Percentiles rank a stretch among this genome's conserved stretches.
phyloP scores from a whole-genome alignment of 2,329 filamentous ascomycete genomes.

The Teratosphaeria zuluensis region DNA sequence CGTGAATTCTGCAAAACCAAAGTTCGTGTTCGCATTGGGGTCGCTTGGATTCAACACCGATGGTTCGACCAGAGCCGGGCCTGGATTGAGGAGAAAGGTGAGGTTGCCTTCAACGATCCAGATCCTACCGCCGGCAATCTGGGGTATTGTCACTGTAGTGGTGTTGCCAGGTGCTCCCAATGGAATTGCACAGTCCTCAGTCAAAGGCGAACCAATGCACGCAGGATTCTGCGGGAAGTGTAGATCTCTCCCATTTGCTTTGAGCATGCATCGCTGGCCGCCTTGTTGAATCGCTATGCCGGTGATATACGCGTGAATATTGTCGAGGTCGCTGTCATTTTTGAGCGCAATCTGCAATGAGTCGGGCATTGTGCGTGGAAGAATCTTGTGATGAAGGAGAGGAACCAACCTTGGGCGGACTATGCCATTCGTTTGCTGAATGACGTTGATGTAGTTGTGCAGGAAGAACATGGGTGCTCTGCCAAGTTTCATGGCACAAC shows the following conservation, averaged over 20 bases:
- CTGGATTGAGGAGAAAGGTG: slow-evolving; percentile 29
- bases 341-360: slow-evolving; percentile 25
- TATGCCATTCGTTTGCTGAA: not conserved
- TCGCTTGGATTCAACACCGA: slow-evolving; percentile 30
- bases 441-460: not conserved
- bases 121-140: slow-evolving; percentile 30
- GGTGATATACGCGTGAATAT: slow-evolving; percentile 21
- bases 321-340: slow-evolving; percentile 24
- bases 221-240: slow-evolving; percentile 26
- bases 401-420: not conserved
- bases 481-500: not conserved
- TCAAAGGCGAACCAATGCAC: slow-evolving; percentile 22
- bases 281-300: slow-evolving; percentile 26
- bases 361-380: slow-evolving; percentile 20
- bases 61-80: slow-evolving; percentile 28
- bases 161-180: slow-evolving; percentile 25
- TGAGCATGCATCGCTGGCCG: slow-evolving; percentile 24
- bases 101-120: slow-evolving; percentile 28
- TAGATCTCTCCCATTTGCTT: slow-evolving; percentile 25
- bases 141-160: slow-evolving; percentile 18
- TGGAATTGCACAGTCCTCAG: slow-evolving; percentile 28
- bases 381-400: not conserved
- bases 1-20: slow-evolving; percentile 41
- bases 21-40: slow-evolving; percentile 36
- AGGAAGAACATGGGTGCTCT: not conserved